Evolutionary conservation across 1,284 basidiomycete genomes (phyloP), one percentile per base, ranked within the genome.

Genomic region (Chiua sp.): DNA sequence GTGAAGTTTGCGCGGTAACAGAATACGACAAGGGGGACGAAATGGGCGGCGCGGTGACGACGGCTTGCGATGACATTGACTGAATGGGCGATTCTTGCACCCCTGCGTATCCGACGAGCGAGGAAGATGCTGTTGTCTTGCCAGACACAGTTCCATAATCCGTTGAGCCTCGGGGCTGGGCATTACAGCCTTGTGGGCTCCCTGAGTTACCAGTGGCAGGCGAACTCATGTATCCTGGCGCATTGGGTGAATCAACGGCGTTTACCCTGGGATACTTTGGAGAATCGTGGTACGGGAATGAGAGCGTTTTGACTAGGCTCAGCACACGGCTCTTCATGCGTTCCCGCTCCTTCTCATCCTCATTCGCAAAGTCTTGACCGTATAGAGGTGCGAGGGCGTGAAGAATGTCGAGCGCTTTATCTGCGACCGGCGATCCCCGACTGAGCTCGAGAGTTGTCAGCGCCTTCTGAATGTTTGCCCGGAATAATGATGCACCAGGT

Each of bases 261-360:
- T 72, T 77, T 39, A 80, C 72, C 55, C 80, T 78, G 57, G 79
- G 80, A 68, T 80, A 75, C 56, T 67, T 83, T 61, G 84, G 82
- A 57, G 86, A 85, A 72, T 91, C 88, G 66, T 92, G 86, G 70
- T 90, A 92, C 16, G 91, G 90, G 74, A 92, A 92, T 44, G 88
- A 89, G 28, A 92, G 83, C 58, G 86, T 88, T 62, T 87, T 82
- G 51, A 92, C 90, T 30, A 84, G 78, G 55, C 84, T 78, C 42
- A 92, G 75, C 32, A 91, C 84, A 58, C 81, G 78, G 23, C 78
- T 78, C 63, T 87, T 86, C 70, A 83, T 81, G 68, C 82, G 84
- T 64, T 87, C 86, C 50, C 87, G 80, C 30, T 80, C 78, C 61
- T 85, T 82, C 13, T 75, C 68, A 46, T 69, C 74, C 61, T 80